Percentiles rank a stretch among this genome's conserved stretches.
These are phyloP conservation scores for Beauveria varroae DNA, from an alignment of 2,329 filamentous ascomycete species.

Conservation along the genomic window DNA sequence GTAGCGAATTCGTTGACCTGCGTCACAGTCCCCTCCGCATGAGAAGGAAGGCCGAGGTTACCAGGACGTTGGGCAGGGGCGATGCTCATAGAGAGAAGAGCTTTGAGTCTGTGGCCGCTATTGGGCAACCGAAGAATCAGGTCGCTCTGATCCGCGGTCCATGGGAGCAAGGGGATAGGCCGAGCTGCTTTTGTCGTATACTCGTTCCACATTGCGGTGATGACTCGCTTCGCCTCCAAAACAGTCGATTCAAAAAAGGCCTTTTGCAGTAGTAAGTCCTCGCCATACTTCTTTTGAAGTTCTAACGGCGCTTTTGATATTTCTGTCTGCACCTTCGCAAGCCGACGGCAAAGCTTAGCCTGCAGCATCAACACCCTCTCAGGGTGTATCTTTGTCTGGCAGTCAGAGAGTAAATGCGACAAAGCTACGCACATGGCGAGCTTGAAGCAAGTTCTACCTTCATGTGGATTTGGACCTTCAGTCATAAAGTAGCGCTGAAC, in stretches of 20 bases:
- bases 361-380: slow-evolving; percentile 19
- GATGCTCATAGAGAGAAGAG: background rate
- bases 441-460: slow-evolving; percentile 46
- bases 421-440: slow-evolving; percentile 44
- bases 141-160: slow-evolving; percentile 24
- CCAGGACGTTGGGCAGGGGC: background rate
- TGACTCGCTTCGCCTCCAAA: slow-evolving; percentile 15
- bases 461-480: slow-evolving; percentile 22
- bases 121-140: slow-evolving; percentile 20
- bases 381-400: slow-evolving; percentile 6
- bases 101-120: background rate
- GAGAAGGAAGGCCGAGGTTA: background rate
- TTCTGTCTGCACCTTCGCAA: slow-evolving; percentile 46
- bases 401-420: slow-evolving; percentile 37
- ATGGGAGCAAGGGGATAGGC: slow-evolving; percentile 33
- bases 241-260: background rate
- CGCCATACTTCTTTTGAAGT: background rate
- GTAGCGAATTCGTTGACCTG: background rate
- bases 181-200: slow-evolving; percentile 32
- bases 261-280: background rate
- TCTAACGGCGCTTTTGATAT: background rate
- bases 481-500: slow-evolving; percentile 42
- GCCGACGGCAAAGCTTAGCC: slow-evolving; percentile 47
- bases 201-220: slow-evolving; percentile 30
- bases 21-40: background rate